phyloP scores from a whole-genome alignment of 2,329 filamentous ascomycete species.

The Fusarium musae region DNA sequence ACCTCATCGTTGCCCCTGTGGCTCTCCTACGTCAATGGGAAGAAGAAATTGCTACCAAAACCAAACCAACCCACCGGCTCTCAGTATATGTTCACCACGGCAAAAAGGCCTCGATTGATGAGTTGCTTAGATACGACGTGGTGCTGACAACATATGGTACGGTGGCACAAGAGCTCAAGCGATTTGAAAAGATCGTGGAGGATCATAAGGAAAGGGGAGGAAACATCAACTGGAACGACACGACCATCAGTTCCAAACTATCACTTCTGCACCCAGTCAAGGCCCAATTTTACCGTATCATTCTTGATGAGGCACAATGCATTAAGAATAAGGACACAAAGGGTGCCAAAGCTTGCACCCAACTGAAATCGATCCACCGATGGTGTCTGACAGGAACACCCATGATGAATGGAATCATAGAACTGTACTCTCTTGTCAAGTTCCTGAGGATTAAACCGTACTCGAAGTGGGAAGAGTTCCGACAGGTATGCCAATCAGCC shows the following conservation, averaged over 20 bases:
- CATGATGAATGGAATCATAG: conserved; percentile 86
- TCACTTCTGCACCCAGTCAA: conserved; percentile 69
- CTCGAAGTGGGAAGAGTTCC: conserved; percentile 71
- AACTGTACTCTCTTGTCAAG: conserved; percentile 80
- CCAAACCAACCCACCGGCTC: conserved; percentile 68
- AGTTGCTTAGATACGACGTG: conserved; percentile 77
- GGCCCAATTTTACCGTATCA: conserved; percentile 79
- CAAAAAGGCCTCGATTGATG: conserved; percentile 68
- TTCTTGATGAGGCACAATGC: conserved; percentile 86
- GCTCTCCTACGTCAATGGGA: conserved; percentile 87
- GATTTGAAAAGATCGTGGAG: conserved; percentile 64
- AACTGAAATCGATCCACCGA: conserved; percentile 73
- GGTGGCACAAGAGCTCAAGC: conserved; percentile 71
- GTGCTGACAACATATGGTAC: conserved; percentile 89
- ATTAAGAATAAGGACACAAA: conserved; percentile 84
- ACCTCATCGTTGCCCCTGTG: conserved; percentile 84
- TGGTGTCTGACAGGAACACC: conserved; percentile 88
- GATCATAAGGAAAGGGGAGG: conserved; percentile 54
- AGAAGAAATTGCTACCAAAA: conserved; percentile 77
- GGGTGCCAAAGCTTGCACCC: conserved; percentile 74
- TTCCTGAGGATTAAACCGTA: conserved; percentile 85
- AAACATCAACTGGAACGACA: conserved; percentile 51
- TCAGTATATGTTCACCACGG: conserved; percentile 77
- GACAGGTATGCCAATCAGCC: conserved; percentile 53
- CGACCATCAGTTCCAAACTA: conserved; percentile 53